phyloP scores from a whole-genome alignment of 768 basidiomycete genomes.

The Panaeolus papilionaceus region DNA sequence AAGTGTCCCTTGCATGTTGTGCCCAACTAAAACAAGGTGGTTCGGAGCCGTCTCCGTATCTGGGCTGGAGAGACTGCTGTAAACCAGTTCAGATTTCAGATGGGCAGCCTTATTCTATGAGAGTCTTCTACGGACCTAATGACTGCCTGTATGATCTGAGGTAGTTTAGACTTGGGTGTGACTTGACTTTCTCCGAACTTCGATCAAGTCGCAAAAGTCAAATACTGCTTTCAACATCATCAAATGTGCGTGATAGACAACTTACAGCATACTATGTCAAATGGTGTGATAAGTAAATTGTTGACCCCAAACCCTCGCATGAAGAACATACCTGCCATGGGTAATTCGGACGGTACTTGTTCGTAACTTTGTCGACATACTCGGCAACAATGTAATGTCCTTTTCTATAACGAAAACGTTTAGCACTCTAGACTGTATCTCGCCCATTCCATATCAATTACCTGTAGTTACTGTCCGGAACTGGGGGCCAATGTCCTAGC shows the following conservation, averaged over 20 bases:
- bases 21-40: slow-evolving; percentile 73
- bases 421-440: slow-evolving; percentile 14
- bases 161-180: slow-evolving; percentile 68
- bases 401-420: slow-evolving; percentile 42
- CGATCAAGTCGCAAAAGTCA: slow-evolving; percentile 24
- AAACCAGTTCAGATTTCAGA: slow-evolving; percentile 25
- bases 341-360: slow-evolving; percentile 66
- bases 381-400: slow-evolving; percentile 81
- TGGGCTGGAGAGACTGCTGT: slow-evolving; percentile 75
- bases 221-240: neutral
- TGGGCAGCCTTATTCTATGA: slow-evolving; percentile 3
- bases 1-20: slow-evolving; percentile 60
- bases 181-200: slow-evolving; percentile 85
- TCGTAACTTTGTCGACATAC: slow-evolving; percentile 66
- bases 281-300: slow-evolving; percentile 20
- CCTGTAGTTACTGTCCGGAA: slow-evolving; percentile 81
- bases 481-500: slow-evolving; percentile 76
- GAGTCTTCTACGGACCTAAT: slow-evolving; percentile 57
- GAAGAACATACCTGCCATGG: slow-evolving; percentile 70
- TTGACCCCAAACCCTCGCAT: slow-evolving; percentile 14
- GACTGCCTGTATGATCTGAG: slow-evolving; percentile 73
- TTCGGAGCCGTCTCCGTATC: slow-evolving; percentile 78
- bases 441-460: slow-evolving; percentile 34
- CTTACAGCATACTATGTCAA: slow-evolving; percentile 68
- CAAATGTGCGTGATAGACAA: slow-evolving; percentile 15